Evolutionary conservation across 805 yeast genomes (phyloP).

Genomic region (Yamadazyma sp.): DNA sequence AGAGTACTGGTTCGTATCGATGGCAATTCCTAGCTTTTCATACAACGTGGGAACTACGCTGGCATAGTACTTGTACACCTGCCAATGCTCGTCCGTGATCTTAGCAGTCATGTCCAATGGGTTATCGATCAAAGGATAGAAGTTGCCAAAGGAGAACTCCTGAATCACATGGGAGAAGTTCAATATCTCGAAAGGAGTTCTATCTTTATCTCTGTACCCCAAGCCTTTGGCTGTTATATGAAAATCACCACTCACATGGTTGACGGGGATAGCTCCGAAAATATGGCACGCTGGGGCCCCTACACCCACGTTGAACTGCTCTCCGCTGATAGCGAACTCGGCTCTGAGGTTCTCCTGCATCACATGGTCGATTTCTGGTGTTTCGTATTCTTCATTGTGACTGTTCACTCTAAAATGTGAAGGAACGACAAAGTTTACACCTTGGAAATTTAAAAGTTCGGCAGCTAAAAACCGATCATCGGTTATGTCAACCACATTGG

Average conservation of each 20-base stretch:
- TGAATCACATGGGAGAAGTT: conserved; percentile 83
- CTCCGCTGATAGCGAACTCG: conserved; percentile 50
- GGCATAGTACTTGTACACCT: conserved; percentile 62
- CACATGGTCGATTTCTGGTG: conserved; percentile 65
- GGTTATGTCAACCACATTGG: conserved; percentile 76
- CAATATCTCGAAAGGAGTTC: conserved; percentile 48
- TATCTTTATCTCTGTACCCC: conserved; percentile 54
- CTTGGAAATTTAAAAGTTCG: conserved; percentile 72
- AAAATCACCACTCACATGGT: conserved; percentile 81
- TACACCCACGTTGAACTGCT: conserved; percentile 34
- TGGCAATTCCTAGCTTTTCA: conserved; percentile 63
- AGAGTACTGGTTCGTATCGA: conserved; percentile 87
- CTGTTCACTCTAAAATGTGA: conserved; percentile 39
- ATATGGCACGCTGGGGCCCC: conserved; percentile 83
- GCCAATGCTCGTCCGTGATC: conserved; percentile 47
- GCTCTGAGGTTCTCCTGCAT: conserved; percentile 67
- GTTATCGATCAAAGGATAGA: conserved; percentile 80
- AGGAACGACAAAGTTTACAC: conserved; percentile 49
- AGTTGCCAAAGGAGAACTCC: conserved; percentile 89
- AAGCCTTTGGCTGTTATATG: conserved; percentile 78
- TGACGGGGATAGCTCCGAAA: conserved; percentile 79
- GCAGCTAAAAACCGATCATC: conserved; percentile 76
- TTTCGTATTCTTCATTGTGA: conserved; percentile 46
- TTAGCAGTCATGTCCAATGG: conserved; percentile 82
- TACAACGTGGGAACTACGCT: conserved; percentile 84